Evolutionary conservation across 129 eudicot species (phyloP).

Genomic region (Oenanthe sinensis): DNA sequence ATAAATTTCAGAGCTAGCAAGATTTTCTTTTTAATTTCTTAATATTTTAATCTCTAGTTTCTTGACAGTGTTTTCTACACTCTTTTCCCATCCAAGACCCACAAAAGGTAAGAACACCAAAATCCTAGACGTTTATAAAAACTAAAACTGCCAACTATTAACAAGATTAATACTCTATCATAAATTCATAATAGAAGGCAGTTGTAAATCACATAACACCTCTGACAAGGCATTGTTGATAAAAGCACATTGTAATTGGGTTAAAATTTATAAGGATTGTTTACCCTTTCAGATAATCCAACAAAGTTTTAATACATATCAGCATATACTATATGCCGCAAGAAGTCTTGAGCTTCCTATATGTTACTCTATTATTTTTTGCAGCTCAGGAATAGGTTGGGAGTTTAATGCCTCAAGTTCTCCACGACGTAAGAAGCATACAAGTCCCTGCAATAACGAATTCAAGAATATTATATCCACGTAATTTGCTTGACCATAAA

Average conservation of each 20-base stretch:
- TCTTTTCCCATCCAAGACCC: too few relatives aligned
- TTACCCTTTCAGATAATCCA: neutral
- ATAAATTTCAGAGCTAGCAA: too few relatives aligned
- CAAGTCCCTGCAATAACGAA: constrained; percentile 57
- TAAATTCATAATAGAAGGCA: neutral
- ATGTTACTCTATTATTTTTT: neutral
- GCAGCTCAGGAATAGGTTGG: neutral
- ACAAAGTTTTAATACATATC: neutral
- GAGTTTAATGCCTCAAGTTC: constrained; percentile 64
- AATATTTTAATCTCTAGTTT: too few relatives aligned
- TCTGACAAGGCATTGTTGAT: neutral
- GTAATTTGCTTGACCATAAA: neutral
- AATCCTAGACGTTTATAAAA: too few relatives aligned
- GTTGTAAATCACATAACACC: neutral
- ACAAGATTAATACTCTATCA: too few relatives aligned
- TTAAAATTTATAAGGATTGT: neutral
- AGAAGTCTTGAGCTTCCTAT: neutral
- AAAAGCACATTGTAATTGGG: neutral
- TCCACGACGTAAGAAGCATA: constrained; percentile 81
- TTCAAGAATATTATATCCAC: neutral
- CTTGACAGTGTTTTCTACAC: too few relatives aligned
- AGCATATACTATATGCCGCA: neutral
- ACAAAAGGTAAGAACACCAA: too few relatives aligned
- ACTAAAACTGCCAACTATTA: too few relatives aligned
- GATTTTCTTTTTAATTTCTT: too few relatives aligned